Conservation (phyloP, 768 basidiomycete species). For the Amanita exitialis region DNA sequence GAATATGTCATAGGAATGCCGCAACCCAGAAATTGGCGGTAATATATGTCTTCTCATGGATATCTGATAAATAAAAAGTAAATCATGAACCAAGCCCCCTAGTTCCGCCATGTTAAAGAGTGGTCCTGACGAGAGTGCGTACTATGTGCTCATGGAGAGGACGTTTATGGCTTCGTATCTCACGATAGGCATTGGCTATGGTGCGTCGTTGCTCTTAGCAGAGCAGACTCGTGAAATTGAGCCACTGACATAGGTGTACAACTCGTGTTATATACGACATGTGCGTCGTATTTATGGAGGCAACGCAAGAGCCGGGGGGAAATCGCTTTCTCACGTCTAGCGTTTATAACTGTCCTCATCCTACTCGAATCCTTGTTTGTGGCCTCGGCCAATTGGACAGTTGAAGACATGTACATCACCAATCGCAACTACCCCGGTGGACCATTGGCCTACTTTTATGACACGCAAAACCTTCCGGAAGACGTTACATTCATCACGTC, state of each 20-base stretch:
- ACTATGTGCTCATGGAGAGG: too few relatives aligned
- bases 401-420: constrained; percentile 30
- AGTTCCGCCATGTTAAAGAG: too few relatives aligned
- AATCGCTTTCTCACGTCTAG: constrained; percentile 14
- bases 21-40: too few relatives aligned
- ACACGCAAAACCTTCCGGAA: constrained; percentile 27
- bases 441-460: constrained; percentile 34
- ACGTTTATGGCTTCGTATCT: too few relatives aligned
- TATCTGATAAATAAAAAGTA: neutral
- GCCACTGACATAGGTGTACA: neutral
- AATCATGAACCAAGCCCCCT: too few relatives aligned
- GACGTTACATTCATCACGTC: constrained; percentile 33
- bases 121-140: too few relatives aligned
- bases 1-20: too few relatives aligned
- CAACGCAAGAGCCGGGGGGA: neutral
- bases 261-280: neutral
- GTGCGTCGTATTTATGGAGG: neutral
- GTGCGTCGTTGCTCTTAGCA: neutral
- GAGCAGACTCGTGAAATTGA: neutral
- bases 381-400: constrained; percentile 28
- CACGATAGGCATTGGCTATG: neutral
- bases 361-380: constrained; percentile 26
- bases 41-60: too few relatives aligned
- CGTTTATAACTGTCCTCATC: constrained; percentile 27
- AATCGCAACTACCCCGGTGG: constrained; percentile 32